A percentile compares a stretch with the other conserved stretches of the same genome.
Conservation (phyloP, 2,329 filamentous ascomycete genomes). For the Onygenales sp. region DNA sequence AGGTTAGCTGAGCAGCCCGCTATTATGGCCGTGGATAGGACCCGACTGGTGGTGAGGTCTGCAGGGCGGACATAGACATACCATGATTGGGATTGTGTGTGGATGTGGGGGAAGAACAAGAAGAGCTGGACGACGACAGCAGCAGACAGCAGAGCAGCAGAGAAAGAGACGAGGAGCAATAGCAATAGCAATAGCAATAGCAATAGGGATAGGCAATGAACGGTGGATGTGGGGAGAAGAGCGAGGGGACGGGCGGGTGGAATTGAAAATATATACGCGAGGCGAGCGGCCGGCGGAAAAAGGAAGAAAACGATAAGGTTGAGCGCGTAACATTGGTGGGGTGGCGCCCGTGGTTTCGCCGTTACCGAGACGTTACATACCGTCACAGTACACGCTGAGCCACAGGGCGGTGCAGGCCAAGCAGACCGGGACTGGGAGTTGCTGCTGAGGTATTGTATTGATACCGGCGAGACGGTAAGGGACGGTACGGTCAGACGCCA, state of each 20-base stretch:
- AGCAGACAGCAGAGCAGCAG: not conserved
- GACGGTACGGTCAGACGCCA: no score
- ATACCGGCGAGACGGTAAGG: no score
- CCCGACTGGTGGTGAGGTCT: slow-evolving; percentile 1
- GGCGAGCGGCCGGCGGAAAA: not conserved
- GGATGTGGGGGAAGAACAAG: slow-evolving; percentile 8
- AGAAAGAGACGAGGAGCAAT: not conserved
- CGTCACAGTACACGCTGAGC: no score
- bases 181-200: slow-evolving; percentile 6
- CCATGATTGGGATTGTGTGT: not conserved
- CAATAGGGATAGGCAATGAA: slow-evolving; percentile 7
- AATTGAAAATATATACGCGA: slow-evolving; percentile 16
- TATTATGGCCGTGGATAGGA: not conserved
- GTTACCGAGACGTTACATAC: no score
- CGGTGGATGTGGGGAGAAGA: slow-evolving; percentile 7
- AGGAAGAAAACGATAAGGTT: not conserved
- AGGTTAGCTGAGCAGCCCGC: not conserved
- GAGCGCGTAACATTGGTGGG: no score
- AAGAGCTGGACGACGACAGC: no score
- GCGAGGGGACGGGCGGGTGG: slow-evolving; percentile 7
- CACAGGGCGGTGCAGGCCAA: no score
- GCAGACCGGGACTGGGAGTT: no score
- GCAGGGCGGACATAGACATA: slow-evolving; percentile 10
- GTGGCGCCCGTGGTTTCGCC: no score
- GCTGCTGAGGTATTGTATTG: no score